Percentiles rank a stretch among this genome's conserved stretches.
Conservation (phyloP, 257 asterid species). For the Rubia yunnanensis region DNA sequence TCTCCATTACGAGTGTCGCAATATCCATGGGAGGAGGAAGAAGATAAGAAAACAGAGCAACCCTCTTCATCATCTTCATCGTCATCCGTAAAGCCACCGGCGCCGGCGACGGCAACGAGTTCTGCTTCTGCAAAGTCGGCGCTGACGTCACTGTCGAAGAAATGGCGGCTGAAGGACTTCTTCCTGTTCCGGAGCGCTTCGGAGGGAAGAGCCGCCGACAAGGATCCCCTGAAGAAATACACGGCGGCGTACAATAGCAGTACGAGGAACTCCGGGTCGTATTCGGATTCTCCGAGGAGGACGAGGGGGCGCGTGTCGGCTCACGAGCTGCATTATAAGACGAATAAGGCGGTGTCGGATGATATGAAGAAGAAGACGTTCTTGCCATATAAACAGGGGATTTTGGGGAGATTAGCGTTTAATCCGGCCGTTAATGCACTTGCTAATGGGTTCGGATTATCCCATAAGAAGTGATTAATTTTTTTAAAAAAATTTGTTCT, state of each 20-base stretch:
- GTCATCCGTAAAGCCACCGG: constrained; percentile 1
- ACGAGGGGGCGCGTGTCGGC: constrained; percentile 47
- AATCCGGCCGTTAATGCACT: constrained; percentile 56
- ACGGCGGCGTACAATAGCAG: constrained; percentile 19
- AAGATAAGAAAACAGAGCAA: constrained; percentile 10
- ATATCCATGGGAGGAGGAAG: constrained; percentile 33
- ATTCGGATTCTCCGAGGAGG: constrained; percentile 18
- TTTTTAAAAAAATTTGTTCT: neutral
- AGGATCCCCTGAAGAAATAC: constrained; percentile 29
- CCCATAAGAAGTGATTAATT: constrained; percentile 27
- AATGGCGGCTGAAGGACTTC: constrained; percentile 37
- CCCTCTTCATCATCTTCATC: neutral
- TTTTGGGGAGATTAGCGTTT: constrained; percentile 50
- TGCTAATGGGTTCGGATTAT: constrained; percentile 62
- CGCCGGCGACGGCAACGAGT: neutral
- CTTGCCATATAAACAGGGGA: constrained; percentile 77
- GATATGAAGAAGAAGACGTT: constrained; percentile 68
- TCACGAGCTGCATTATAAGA: constrained; percentile 63
- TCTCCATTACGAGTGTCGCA: constrained; percentile 47
- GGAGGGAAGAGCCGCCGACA: constrained; percentile 43
- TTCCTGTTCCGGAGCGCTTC: constrained; percentile 47
- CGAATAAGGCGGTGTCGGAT: constrained; percentile 63
- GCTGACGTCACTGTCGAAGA: constrained; percentile 13
- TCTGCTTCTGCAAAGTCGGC: constrained; percentile 6
- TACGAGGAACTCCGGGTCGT: constrained; percentile 24